Evolutionary conservation across 2,329 filamentous ascomycete genomes (phyloP).

Genomic region (Phaeosphaeriaceae sp.): DNA sequence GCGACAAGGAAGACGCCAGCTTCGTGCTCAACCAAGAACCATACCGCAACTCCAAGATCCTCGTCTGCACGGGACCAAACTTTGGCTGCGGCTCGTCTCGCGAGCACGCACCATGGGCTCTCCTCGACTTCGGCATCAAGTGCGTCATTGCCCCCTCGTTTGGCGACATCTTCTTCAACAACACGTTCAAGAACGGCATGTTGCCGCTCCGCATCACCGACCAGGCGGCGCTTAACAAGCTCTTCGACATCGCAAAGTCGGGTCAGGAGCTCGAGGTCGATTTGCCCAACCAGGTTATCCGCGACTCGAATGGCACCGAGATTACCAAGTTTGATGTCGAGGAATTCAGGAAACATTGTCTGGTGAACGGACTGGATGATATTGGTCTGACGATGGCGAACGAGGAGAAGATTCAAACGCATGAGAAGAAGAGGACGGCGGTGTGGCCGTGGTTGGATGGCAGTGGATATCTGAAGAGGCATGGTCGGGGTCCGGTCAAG

Average conservation of each 20-base stretch:
- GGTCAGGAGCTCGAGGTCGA: constrained; percentile 89
- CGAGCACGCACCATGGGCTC: constrained; percentile 96
- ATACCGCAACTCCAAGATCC: constrained; percentile 83
- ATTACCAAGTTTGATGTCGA: constrained; percentile 87
- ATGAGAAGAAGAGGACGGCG: constrained; percentile 77
- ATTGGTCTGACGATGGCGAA: constrained; percentile 94
- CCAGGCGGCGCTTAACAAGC: constrained; percentile 68
- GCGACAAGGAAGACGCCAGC: constrained; percentile 73
- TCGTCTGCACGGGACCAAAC: constrained; percentile 90
- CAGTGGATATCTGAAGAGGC: constrained; percentile 74
- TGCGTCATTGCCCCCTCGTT: constrained; percentile 89
- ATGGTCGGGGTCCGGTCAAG: constrained; percentile 65
- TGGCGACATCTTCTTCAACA: constrained; percentile 98
- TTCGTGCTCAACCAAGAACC: constrained; percentile 93
- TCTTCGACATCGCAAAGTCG: constrained; percentile 78
- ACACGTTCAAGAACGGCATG: constrained; percentile 99
- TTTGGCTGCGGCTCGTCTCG: constrained; percentile 93
- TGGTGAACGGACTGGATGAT: constrained; percentile 92
- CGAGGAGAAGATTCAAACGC: constrained; percentile 84
- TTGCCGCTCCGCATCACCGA: constrained; percentile 80
- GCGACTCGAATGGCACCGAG: constrained; percentile 73
- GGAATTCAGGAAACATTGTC: constrained; percentile 91
- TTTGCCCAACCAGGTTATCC: constrained; percentile 82
- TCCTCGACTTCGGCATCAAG: constrained; percentile 95
- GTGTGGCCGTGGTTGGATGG: constrained; percentile 94